These are phyloP conservation scores for Colletotrichum eremochloae DNA, from an alignment of 2,329 filamentous ascomycete species.

Conservation along the genomic window DNA sequence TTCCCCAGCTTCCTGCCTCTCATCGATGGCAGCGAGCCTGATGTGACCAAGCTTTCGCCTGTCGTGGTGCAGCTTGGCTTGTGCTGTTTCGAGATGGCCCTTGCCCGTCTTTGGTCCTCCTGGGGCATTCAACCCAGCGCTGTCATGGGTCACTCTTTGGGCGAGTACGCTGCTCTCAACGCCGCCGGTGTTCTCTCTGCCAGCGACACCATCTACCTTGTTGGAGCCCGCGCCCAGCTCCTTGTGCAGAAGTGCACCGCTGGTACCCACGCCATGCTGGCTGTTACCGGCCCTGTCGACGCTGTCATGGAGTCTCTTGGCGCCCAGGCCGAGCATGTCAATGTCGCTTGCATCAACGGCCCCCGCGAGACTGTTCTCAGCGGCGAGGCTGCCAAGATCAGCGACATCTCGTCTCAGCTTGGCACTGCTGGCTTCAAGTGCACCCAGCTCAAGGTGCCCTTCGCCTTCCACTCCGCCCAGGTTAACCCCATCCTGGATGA, in stretches of 20 bases:
- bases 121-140: slow-evolving; percentile 68
- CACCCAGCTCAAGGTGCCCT: slow-evolving; percentile 63
- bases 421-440: slow-evolving; percentile 55
- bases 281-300: slow-evolving; percentile 62
- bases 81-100: slow-evolving; percentile 69
- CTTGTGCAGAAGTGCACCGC: slow-evolving; percentile 74
- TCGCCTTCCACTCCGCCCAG: slow-evolving; percentile 67
- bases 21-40: slow-evolving; percentile 57
- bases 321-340: slow-evolving; percentile 55
- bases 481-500: slow-evolving; percentile 69
- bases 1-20: slow-evolving; percentile 69
- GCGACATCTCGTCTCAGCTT: slow-evolving; percentile 57
- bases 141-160: slow-evolving; percentile 74
- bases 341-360: slow-evolving; percentile 81
- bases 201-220: slow-evolving; percentile 78
- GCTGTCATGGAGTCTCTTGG: slow-evolving; percentile 66
- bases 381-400: slow-evolving; percentile 58
- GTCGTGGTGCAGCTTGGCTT: slow-evolving; percentile 67
- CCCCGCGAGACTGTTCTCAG: slow-evolving; percentile 80
- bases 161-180: slow-evolving; percentile 80
- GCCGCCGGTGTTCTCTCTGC: slow-evolving; percentile 78
- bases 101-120: slow-evolving; percentile 67
- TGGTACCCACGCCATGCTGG: slow-evolving; percentile 73
- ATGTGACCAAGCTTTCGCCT: slow-evolving; percentile 61
- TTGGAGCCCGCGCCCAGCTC: slow-evolving; percentile 75